Evolutionary conservation across 345 rosid genomes (phyloP).

Genomic region (Corymbia maculata): DNA sequence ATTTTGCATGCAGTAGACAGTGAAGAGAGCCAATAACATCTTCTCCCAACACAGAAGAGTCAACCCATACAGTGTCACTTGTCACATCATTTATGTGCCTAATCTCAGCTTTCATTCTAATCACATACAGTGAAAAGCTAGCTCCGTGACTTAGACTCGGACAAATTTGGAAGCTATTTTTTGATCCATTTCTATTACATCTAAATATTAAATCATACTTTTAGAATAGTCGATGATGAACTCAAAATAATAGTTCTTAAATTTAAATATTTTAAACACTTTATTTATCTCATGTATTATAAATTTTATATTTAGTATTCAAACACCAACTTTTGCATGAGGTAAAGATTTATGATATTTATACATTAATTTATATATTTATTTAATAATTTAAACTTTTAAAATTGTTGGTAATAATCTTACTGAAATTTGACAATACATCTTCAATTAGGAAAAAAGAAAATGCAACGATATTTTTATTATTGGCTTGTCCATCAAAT

Average conservation of each 20-base stretch:
- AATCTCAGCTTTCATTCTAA: not conserved
- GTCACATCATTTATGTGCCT: not conserved
- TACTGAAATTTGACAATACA: not conserved
- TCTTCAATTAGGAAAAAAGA: not conserved
- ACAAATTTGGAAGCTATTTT: not conserved
- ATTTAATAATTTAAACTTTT: fast-evolving
- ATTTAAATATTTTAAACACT: fast-evolving
- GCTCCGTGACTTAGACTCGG: not conserved
- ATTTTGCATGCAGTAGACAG: not conserved
- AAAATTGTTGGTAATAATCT: not conserved
- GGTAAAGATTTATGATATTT: not conserved
- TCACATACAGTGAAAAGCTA: not conserved
- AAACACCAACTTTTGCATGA: not conserved
- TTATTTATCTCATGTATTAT: too few species aligned
- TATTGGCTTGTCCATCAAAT: fast-evolving
- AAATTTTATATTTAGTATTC: too few species aligned
- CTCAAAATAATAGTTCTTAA: not conserved
- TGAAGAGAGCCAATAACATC: not conserved
- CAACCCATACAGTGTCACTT: not conserved
- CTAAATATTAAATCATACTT: too few species aligned
- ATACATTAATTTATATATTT: too few species aligned
- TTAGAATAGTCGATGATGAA: fast-evolving
- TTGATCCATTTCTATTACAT: not conserved
- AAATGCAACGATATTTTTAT: not conserved
- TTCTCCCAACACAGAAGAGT: not conserved